phyloP scores from a whole-genome alignment of 257 asterid species.

The Solanum commersonii region DNA sequence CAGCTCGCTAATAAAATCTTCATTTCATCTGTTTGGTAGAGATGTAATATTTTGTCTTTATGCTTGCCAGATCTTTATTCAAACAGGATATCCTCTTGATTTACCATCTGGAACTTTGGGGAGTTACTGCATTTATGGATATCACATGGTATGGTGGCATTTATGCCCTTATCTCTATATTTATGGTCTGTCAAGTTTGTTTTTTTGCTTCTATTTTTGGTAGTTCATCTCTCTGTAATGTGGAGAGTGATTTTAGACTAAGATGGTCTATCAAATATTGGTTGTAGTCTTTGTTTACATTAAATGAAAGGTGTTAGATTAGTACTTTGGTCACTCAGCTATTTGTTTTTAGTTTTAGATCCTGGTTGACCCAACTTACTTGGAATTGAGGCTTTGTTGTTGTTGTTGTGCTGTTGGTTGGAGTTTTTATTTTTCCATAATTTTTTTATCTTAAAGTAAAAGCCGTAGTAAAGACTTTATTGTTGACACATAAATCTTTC shows the following conservation, averaged over 20 bases:
- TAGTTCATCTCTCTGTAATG: neutral
- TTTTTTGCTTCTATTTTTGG: neutral
- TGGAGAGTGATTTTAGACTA: neutral
- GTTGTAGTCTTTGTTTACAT: neutral
- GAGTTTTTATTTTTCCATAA: neutral
- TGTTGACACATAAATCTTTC: neutral
- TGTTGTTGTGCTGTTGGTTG: neutral
- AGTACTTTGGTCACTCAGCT: neutral
- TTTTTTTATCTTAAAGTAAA: neutral
- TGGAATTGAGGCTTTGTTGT: neutral
- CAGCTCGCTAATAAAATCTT: neutral
- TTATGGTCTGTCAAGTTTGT: neutral
- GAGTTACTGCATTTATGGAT: slow-evolving; percentile 97
- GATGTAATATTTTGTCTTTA: slow-evolving; percentile 4
- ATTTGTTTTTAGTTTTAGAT: neutral
- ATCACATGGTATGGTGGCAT: slow-evolving; percentile 80
- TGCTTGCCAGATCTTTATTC: slow-evolving; percentile 80
- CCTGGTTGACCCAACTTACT: neutral
- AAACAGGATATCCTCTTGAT: slow-evolving; percentile 99
- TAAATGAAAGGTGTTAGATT: neutral
- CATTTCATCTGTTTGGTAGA: slow-evolving; percentile 3
- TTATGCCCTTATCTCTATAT: neutral
- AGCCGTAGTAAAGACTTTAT: neutral
- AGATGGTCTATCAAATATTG: neutral
- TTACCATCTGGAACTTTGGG: slow-evolving; percentile 99